Conservation (phyloP, 108 stramenopile species). For the Thalassiosira profunda region DNA sequence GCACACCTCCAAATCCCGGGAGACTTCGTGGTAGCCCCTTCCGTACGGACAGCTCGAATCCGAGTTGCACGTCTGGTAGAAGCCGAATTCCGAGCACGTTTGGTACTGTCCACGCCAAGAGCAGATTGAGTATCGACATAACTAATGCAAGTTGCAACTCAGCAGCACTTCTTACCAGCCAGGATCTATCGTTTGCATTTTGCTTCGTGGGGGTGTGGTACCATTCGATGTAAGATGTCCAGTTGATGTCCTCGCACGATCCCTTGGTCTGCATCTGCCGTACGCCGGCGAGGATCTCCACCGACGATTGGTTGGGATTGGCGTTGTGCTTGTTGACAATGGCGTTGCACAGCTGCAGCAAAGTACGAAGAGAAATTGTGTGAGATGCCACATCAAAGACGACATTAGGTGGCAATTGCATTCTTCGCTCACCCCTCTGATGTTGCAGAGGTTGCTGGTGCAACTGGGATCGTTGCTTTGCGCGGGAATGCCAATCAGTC, state of each 20-base stretch:
- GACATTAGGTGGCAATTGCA: background rate
- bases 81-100: conserved; percentile 97
- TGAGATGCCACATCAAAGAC: background rate
- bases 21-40: conserved; percentile 71
- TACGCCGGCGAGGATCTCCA: conserved; percentile 62
- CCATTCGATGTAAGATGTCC: conserved; percentile 40
- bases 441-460: conserved; percentile 72
- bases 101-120: too few species aligned
- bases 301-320: conserved; percentile 17
- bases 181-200: conserved; percentile 56
- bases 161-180: conserved; percentile 49
- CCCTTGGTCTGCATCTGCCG: conserved; percentile 19
- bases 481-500: conserved; percentile 74
- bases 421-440: conserved; percentile 41
- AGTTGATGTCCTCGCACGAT: conserved; percentile 51
- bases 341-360: conserved; percentile 17
- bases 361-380: background rate
- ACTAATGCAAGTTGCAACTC: background rate
- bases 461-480: conserved; percentile 94
- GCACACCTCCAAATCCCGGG: conserved; percentile 82
- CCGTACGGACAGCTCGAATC: conserved; percentile 86
- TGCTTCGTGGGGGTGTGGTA: conserved; percentile 14
- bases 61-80: conserved; percentile 91
- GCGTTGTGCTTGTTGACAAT: conserved; percentile 12
- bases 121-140: background rate